A percentile compares a stretch with the other conserved stretches of the same genome.
These are phyloP conservation scores for Trichoderma lentiforme DNA, from an alignment of 2,329 filamentous ascomycete genomes.

Conservation along the genomic window DNA sequence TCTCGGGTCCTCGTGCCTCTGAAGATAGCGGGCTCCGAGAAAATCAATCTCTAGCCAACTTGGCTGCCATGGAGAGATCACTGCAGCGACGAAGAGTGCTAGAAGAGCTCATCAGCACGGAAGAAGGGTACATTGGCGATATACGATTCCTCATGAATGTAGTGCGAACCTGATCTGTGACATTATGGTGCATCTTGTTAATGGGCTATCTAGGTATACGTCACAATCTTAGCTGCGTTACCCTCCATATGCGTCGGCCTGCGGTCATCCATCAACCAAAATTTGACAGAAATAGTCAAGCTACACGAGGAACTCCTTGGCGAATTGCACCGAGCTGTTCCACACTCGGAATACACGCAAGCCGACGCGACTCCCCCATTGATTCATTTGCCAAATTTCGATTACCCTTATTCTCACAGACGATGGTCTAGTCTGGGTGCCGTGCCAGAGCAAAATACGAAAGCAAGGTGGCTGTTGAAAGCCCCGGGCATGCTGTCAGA, in stretches of 20 bases:
- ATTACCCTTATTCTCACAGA: constrained; percentile 32
- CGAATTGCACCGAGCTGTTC: constrained; percentile 68
- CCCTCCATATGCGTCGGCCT: constrained; percentile 62
- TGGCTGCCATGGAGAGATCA: constrained; percentile 67
- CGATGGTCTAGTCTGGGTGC: constrained; percentile 49
- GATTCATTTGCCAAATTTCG: constrained; percentile 17
- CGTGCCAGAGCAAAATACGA: constrained; percentile 40
- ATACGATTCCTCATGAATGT: constrained; percentile 84
- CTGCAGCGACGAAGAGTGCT: constrained; percentile 74
- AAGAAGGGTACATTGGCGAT: constrained; percentile 85
- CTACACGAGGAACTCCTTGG: constrained; percentile 79
- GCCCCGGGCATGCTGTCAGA: constrained; percentile 54
- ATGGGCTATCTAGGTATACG: constrained; percentile 56
- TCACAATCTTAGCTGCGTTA: constrained; percentile 70
- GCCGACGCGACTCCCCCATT: constrained; percentile 22
- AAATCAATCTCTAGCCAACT: constrained; percentile 53
- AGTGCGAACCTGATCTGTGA: constrained; percentile 29
- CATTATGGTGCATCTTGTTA: constrained; percentile 16
- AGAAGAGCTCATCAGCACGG: constrained; percentile 80
- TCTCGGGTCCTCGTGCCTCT: constrained; percentile 57
- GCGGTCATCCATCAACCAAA: constrained; percentile 71
- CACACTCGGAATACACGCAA: constrained; percentile 62
- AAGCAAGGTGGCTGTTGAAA: constrained; percentile 42
- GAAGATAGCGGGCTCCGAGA: constrained; percentile 64
- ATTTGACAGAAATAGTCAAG: constrained; percentile 74